Base-by-base conservation (phyloP, 148 eudicot species). In the Vaccinium corymbosum region DNA sequence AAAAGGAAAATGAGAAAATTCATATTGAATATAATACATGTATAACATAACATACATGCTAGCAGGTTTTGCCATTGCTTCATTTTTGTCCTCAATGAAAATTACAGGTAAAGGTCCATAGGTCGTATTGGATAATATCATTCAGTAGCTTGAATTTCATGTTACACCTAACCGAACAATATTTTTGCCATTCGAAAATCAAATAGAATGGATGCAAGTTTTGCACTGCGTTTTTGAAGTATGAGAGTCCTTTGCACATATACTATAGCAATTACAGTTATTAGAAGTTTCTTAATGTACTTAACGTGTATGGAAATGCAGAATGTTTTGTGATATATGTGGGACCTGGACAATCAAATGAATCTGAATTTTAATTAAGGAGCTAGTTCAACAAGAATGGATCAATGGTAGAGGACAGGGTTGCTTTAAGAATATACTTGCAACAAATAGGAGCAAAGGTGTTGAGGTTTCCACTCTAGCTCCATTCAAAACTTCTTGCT, bases 391-490 rank as follows among this genome's bases (percentile, higher is more conserved):
- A 50, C 16, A 61, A 22, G 38, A 53, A 81, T 48, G 16, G 11
- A 8, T 14, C 20, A 46, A 29, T 15, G 74, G 42, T 15, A 32
- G 42, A 32, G 17, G 83, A 29, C 42, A 76, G 52, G 14, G 15
- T 61, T 51, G 46, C 35, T 48, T 7, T 50, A 74, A 64, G 25
- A 50, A 57, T 51, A 79, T 71, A 89, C 97, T 93, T 85, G 91
- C 97, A 85, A 86, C 82, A 74, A 91, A 82, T 35, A 89, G 85
- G 17, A 78, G 83, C 80, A 81, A 87, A 86, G 93, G 91, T 27
- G 87, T 86, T 86, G 90, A 76, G 89, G 89, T 85, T 80, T 87
- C 88, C 79, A 52, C 80, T 81, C 78, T 82, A 71, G 85, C 83
- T 82, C 76, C 83, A 55, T 89, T 86, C 20, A 76, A 61, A 81